A percentile compares a stretch with the other conserved stretches of the same genome.
Conservation (phyloP, 2,329 filamentous ascomycete species). For the Trichoderma cornu-damae region DNA sequence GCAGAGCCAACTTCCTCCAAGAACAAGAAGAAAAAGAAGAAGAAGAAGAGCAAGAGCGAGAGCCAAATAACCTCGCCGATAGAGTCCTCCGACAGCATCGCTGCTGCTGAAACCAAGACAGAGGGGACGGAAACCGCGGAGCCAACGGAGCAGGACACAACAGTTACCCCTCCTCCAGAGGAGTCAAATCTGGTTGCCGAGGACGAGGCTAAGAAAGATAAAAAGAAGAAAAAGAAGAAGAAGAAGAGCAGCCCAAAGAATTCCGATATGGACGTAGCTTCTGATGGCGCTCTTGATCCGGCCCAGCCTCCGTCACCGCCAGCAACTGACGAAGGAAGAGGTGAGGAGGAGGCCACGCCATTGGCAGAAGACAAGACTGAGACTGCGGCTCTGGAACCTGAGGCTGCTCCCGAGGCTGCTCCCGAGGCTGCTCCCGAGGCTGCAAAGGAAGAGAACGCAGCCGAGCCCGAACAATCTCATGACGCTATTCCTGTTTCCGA, state of each 20-base stretch:
- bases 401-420: not conserved
- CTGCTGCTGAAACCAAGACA: conserved; percentile 1
- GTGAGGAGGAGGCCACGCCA: conserved; percentile 7
- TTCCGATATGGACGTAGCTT: conserved; percentile 11
- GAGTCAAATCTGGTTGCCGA: conserved; percentile 6
- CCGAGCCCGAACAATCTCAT: not conserved
- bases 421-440: not conserved
- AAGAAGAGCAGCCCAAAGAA: conserved; percentile 18
- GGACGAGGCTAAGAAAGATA: conserved; percentile 17
- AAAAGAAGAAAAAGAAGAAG: conserved; percentile 21
- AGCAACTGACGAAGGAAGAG: conserved; percentile 11
- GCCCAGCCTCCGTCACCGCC: conserved; percentile 17
- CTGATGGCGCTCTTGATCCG: conserved; percentile 15
- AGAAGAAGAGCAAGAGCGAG: conserved; percentile 24
- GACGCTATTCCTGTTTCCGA: conserved; percentile 12
- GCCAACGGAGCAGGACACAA: conserved; percentile 15
- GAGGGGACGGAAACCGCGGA: conserved; percentile 8
- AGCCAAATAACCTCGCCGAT: conserved; percentile 14
- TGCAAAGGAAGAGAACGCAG: conserved; percentile 11
- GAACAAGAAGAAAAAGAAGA: conserved; percentile 23
- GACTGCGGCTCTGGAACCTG: not conserved
- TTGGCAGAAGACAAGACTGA: conserved; percentile 7
- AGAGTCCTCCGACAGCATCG: conserved; percentile 12
- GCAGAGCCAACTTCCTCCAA: conserved; percentile 15
- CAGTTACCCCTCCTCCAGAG: conserved; percentile 15